phyloP scores from a whole-genome alignment of 2,329 filamentous ascomycete genomes.

The Purpureocillium lavendulum region DNA sequence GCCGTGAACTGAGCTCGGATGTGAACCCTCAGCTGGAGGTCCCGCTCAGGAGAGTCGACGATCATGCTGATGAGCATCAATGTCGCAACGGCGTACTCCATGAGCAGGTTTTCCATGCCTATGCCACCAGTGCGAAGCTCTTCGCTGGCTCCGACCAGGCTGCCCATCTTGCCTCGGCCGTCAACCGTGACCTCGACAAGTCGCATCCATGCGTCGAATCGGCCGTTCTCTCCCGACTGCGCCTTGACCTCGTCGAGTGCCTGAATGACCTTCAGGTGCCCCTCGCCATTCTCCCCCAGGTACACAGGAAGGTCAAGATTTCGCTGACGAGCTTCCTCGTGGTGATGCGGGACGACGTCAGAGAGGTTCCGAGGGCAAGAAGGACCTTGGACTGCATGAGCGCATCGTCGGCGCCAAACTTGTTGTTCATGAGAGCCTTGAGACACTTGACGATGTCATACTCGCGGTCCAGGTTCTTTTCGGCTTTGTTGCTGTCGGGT shows the following conservation, averaged over 20 bases:
- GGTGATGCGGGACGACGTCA: constrained; percentile 81
- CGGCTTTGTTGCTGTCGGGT: constrained; percentile 47
- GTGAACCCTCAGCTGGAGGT: constrained; percentile 86
- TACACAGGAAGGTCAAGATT: constrained; percentile 90
- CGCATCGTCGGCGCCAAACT: constrained; percentile 95
- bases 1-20: constrained; percentile 93
- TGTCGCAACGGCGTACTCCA: constrained; percentile 97
- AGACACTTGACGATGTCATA: constrained; percentile 98
- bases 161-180: constrained; percentile 97
- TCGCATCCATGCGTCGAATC: constrained; percentile 98
- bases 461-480: constrained; percentile 81
- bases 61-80: constrained; percentile 96
- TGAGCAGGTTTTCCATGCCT: constrained; percentile 96
- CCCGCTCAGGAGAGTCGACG: constrained; percentile 80
- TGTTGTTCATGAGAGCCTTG: constrained; percentile 98
- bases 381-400: constrained; percentile 84
- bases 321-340: constrained; percentile 94
- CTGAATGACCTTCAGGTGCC: constrained; percentile 88
- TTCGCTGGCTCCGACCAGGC: constrained; percentile 90
- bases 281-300: constrained; percentile 81
- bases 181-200: constrained; percentile 96
- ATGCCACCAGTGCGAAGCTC: constrained; percentile 93
- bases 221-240: constrained; percentile 82
- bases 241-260: constrained; percentile 87
- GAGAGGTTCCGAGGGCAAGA: constrained; percentile 74